Evolutionary conservation across 352 stramenopile genomes (phyloP), one percentile per base, ranked within the genome.

Genomic region (Pythium aristosporum): DNA sequence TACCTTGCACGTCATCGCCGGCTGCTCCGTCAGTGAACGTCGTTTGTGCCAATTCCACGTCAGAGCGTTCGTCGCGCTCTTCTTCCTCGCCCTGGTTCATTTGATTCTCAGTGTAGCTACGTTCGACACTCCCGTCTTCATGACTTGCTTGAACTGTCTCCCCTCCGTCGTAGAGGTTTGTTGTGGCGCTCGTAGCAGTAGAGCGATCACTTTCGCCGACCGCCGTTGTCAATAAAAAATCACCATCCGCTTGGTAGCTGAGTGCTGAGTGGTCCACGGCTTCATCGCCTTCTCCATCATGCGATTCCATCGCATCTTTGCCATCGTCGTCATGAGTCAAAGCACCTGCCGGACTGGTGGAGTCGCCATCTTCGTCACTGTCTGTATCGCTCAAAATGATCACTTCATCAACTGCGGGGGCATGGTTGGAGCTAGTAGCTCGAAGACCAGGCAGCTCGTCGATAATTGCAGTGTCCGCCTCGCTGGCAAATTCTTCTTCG

Each of bases 361-460:
- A 46, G 1, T 57, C 50, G 15, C 5, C 50, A 20, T 57, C 53
- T 23, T 59, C 37, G 13, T 59, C 53, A 28, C 53, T 59, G 6
- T 63, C 57, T 2, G 57, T 63, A 13, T 63, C 57, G 18, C 57
- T 63, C 23, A 63, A 53, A 21, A 57, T 16, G 37, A 56, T 63
- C 1, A 63, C 15, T 25, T 63, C 57, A 23, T 48, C 32, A 0
- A 30, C 34, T 18, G 16, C 20, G 32, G 16, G 11, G 28, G 37
- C 15, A 37, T 28, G 8, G 41, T 50, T 49, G 18, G 44, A 43
- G 5, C 34, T 11, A 7, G 47, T 10, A 3, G 23, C 18, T 32
- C 20, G n/a, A 36, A 56, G 23, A 4, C 57, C 57, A 20, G 57
- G 46, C n/a, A 47, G 34, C 32, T 49, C 48, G 12, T 56, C 46